phyloP scores from a whole-genome alignment of 2,329 filamentous ascomycete genomes.

The Elsinoe arachidis region DNA sequence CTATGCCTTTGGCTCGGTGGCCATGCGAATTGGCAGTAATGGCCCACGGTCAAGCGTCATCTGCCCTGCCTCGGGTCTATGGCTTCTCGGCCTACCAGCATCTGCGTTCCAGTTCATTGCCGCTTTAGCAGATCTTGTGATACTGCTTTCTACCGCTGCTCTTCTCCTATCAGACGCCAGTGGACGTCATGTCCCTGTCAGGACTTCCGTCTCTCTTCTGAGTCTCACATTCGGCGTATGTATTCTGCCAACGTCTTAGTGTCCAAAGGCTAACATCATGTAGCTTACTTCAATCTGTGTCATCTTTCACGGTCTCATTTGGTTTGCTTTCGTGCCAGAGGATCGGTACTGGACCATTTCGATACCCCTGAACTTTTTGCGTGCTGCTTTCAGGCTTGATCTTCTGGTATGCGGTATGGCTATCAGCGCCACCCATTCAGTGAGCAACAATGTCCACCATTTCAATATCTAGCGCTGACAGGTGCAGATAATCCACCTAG shows the following conservation, averaged over 20 bases:
- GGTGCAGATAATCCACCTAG: constrained; percentile 33
- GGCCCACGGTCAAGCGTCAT: background rate
- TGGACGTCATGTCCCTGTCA: background rate
- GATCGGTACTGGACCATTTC: constrained; percentile 32
- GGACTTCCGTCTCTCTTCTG: background rate
- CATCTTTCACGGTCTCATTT: constrained; percentile 24
- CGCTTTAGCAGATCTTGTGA: background rate
- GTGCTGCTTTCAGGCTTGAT: constrained; percentile 26
- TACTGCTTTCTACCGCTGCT: background rate
- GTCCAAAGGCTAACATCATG: background rate
- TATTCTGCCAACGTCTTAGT: background rate
- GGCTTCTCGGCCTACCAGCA: background rate
- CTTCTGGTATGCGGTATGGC: constrained; percentile 22
- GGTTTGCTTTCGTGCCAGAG: constrained; percentile 30
- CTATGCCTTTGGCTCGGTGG: background rate
- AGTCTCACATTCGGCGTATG: background rate
- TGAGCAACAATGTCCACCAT: constrained; percentile 17
- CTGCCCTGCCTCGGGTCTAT: background rate
- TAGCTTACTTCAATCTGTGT: background rate
- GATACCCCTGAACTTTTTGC: constrained; percentile 30
- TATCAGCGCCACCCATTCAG: constrained; percentile 22
- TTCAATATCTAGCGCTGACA: constrained; percentile 3
- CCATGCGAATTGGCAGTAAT: background rate
- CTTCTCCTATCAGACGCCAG: background rate
- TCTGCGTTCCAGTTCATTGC: background rate